Evolutionary conservation across 805 yeast species (phyloP), one percentile per base, ranked within the genome.

Genomic region (Candida stauntonica): DNA sequence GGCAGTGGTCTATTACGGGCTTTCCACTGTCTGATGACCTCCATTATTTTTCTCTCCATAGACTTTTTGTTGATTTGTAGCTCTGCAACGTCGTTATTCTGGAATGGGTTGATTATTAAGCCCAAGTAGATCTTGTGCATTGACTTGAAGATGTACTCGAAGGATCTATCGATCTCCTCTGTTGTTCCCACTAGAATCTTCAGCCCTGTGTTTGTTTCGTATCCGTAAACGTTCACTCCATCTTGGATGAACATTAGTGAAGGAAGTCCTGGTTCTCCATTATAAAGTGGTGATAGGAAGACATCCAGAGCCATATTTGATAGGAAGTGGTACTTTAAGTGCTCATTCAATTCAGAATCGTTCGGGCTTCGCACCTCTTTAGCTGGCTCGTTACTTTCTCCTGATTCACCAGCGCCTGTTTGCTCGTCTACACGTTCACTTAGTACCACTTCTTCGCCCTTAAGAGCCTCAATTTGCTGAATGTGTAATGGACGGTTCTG

Each of bases 231-330:
- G 21, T 75, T 67, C 20, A 79, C 67, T 3, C 76, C 83, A 48
- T 81, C 87, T 44, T 82, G 84, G 3, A 79, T 73, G 55, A 81
- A 79, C 26, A 82, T 61, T 19, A 82, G 60, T 7, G 48, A 40
- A 4, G 51, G 48, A 15, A 70, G 61, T 33, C 61, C 65, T 8
- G 54, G 54, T 13, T 53, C 61, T 0, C 78, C 76, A 21, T 60
- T 60, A 38, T 64, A 64, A 14, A 58, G 62, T 5, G 72, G 67
- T 3, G 83, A 74, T 24, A 78, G 67, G 51, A 82, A 79, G 16
- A 80, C 72, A 56, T 82, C 89, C 17, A 82, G 61, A 5, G 87
- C 78, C 82, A 82, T 81, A 54, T 82, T 86, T n/a, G 86, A 73
- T 21, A 82, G 63, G 48, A 81, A 81, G 51, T 82, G 79, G 61